Conservation (phyloP, 345 rosid species). For the Populus alba region DNA sequence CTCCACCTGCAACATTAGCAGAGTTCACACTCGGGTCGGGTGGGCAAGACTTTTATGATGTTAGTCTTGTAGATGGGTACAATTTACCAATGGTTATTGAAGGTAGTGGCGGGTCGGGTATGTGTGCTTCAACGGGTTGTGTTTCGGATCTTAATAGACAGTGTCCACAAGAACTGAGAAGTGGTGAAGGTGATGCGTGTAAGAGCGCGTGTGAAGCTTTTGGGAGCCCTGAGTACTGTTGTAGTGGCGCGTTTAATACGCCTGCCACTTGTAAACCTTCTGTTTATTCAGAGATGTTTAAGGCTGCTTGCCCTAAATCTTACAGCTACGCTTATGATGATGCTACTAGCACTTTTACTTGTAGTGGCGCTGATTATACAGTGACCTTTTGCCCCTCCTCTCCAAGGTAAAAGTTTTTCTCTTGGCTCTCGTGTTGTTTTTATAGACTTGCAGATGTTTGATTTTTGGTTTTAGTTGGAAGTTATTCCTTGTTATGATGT, state of each 20-base stretch:
- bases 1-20: slow-evolving; percentile 34
- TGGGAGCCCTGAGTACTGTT: slow-evolving; percentile 87
- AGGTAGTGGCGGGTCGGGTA: slow-evolving; percentile 74
- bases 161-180: slow-evolving; percentile 74
- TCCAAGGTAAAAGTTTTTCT: slow-evolving; percentile 47
- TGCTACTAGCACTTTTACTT: slow-evolving; percentile 86
- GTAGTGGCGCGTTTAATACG: slow-evolving; percentile 89
- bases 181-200: slow-evolving; percentile 69
- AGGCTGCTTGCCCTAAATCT: slow-evolving; percentile 85
- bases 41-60: slow-evolving; percentile 90
- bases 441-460: too few relatives aligned
- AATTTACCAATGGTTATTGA: slow-evolving; percentile 80
- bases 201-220: slow-evolving; percentile 95
- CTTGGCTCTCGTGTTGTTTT: background rate
- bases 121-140: slow-evolving; percentile 78
- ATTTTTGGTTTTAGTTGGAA: background rate
- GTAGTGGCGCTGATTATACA: slow-evolving; percentile 82
- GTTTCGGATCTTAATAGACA: slow-evolving; percentile 63
- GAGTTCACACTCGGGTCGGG: slow-evolving; percentile 42
- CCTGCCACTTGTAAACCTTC: slow-evolving; percentile 84
- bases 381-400: slow-evolving; percentile 94
- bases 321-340: slow-evolving; percentile 97
- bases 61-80: slow-evolving; percentile 93
- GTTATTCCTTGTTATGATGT: background rate
- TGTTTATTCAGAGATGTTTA: slow-evolving; percentile 83